A percentile compares a stretch with the other conserved stretches of the same genome.
Evolutionary conservation across 148 eudicot genomes (phyloP).

Genomic region (Vaccinium darrowii): DNA sequence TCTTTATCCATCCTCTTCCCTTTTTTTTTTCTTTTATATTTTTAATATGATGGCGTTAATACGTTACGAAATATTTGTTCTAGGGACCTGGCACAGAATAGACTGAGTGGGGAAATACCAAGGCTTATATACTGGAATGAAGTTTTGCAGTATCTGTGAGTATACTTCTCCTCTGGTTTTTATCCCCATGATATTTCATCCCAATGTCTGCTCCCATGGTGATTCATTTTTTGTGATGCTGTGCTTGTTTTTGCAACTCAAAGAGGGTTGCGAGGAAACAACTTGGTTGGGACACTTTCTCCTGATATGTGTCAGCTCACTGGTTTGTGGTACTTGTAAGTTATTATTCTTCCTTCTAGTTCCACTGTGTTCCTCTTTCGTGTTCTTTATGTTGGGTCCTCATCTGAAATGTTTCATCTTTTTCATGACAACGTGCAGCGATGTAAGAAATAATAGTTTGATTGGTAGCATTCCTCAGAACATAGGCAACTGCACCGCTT

Average conservation of each 20-base stretch:
- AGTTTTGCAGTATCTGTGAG: constrained; percentile 92
- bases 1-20: not conserved
- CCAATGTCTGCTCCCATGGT: not conserved
- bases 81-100: constrained; percentile 95
- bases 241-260: constrained; percentile 6
- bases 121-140: constrained; percentile 98
- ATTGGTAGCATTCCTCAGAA: constrained; percentile 64
- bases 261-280: constrained; percentile 92
- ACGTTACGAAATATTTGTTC: constrained; percentile 3
- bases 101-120: constrained; percentile 90
- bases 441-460: constrained; percentile 95
- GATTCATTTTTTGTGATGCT: not conserved
- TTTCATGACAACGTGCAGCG: constrained; percentile 46
- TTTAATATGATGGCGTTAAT: not conserved
- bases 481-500: constrained; percentile 84
- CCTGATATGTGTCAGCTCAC: constrained; percentile 97
- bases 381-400: not conserved
- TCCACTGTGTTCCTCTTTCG: not conserved
- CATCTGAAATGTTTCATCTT: not conserved
- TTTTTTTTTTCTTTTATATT: not conserved
- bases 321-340: constrained; percentile 99
- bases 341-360: constrained; percentile 16
- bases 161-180: not conserved
- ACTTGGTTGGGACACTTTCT: constrained; percentile 74
- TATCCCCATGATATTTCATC: not conserved